Evolutionary conservation across 1,284 basidiomycete species (phyloP).

Genomic region (Leccinum insolens): DNA sequence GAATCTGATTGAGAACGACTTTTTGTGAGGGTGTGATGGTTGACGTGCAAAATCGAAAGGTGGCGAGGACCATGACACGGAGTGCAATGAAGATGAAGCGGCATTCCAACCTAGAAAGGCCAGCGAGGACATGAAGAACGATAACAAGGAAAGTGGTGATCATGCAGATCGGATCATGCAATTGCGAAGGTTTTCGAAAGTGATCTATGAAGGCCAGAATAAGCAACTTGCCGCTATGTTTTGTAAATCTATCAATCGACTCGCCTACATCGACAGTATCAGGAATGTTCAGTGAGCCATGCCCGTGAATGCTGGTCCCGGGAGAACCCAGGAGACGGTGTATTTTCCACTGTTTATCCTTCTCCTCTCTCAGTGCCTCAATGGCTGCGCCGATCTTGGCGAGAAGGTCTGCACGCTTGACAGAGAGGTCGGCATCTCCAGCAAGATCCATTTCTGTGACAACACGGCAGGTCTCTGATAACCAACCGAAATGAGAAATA

Average conservation of each 20-base stretch:
- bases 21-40: neutral
- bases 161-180: neutral
- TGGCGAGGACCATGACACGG: neutral
- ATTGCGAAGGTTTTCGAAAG: neutral
- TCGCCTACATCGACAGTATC: neutral
- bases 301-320: neutral
- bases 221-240: neutral
- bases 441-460: neutral
- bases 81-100: neutral
- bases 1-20: neutral
- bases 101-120: neutral
- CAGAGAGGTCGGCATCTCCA: neutral
- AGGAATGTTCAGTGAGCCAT: neutral
- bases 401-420: neutral
- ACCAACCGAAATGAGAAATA: neutral
- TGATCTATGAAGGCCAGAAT: neutral
- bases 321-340: neutral
- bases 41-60: neutral
- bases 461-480: neutral
- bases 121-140: neutral
- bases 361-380: neutral
- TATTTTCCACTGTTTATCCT: neutral
- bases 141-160: neutral
- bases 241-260: neutral
- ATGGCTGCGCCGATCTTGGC: neutral